Percentiles rank a stretch among this genome's conserved stretches.
phyloP scores from a whole-genome alignment of 805 yeast species.

The Nematodospora valgi region DNA sequence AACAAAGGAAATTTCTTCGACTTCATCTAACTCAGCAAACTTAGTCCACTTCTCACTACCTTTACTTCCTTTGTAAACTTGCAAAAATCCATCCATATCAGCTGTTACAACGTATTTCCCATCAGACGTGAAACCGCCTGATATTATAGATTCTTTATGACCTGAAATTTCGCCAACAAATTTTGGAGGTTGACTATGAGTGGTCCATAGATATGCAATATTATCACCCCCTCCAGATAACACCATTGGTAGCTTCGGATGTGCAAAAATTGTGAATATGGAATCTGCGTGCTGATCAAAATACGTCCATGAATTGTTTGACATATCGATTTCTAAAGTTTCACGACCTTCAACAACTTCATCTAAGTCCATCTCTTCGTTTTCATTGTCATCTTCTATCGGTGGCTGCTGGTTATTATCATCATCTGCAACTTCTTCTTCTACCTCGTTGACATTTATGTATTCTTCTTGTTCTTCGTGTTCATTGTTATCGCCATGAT shows the following conservation, averaged over 20 bases:
- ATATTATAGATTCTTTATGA: slow-evolving; percentile 83
- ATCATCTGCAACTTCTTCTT: slow-evolving; percentile 30
- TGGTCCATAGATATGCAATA: slow-evolving; percentile 86
- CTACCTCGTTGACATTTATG: slow-evolving; percentile 27
- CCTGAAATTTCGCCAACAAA: slow-evolving; percentile 73
- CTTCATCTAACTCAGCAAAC: slow-evolving; percentile 72
- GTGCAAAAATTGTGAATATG: slow-evolving; percentile 74
- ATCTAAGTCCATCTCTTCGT: slow-evolving; percentile 27
- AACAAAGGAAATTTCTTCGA: slow-evolving; percentile 87
- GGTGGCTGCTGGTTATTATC: slow-evolving; percentile 25
- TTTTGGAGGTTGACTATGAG: slow-evolving; percentile 80
- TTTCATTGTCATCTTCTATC: slow-evolving; percentile 36
- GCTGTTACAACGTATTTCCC: slow-evolving; percentile 83
- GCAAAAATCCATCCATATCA: slow-evolving; percentile 89
- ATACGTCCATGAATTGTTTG: slow-evolving; percentile 84
- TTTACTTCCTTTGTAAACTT: slow-evolving; percentile 66
- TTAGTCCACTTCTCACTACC: slow-evolving; percentile 83
- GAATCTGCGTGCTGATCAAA: slow-evolving; percentile 91
- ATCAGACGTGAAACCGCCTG: slow-evolving; percentile 79
- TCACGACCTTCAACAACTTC: slow-evolving; percentile 40
- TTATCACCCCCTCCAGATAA: slow-evolving; percentile 97
- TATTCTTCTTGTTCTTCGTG: slow-evolving; percentile 17
- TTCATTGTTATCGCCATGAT: no score
- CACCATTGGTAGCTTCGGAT: slow-evolving; percentile 81
- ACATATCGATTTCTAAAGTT: slow-evolving; percentile 73